phyloP scores from a whole-genome alignment of 345 rosid species.

The Ceriops zippeliana region DNA sequence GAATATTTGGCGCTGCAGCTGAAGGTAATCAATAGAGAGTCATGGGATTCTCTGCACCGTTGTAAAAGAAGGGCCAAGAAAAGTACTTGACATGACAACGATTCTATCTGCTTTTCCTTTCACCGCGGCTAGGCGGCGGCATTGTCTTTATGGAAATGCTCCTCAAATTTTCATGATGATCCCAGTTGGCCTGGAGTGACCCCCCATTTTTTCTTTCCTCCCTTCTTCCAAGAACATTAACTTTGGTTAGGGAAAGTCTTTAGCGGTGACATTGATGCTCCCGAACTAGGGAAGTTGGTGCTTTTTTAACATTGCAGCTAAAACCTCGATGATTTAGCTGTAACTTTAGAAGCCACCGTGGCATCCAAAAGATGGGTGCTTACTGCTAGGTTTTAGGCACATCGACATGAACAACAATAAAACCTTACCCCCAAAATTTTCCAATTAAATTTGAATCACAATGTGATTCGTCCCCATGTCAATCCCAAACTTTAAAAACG shows the following conservation, averaged over 20 bases:
- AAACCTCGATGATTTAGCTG: too few relatives aligned
- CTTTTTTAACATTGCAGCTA: too few relatives aligned
- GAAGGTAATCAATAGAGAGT: not conserved
- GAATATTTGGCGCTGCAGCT: slow-evolving; percentile 1
- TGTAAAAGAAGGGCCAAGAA: not conserved
- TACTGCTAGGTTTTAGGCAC: too few relatives aligned
- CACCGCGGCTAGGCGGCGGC: slow-evolving; percentile 11
- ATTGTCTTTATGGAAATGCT: slow-evolving; percentile 30
- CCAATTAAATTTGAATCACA: too few relatives aligned
- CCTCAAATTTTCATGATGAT: slow-evolving; percentile 18
- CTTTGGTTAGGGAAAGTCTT: not conserved
- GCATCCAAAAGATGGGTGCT: too few relatives aligned
- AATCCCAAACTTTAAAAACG: too few relatives aligned
- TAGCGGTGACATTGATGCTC: not conserved
- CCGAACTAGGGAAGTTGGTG: too few relatives aligned
- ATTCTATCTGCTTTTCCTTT: too few relatives aligned
- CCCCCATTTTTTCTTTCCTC: not conserved
- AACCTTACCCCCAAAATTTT: too few relatives aligned
- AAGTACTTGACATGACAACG: not conserved
- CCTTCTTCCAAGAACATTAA: not conserved
- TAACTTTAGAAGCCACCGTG: too few relatives aligned
- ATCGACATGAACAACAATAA: too few relatives aligned
- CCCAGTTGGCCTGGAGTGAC: not conserved
- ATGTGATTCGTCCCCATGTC: too few relatives aligned
- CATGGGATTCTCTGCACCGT: not conserved